Base-by-base conservation (phyloP, 2,329 filamentous ascomycete species). In the Pseudocercospora macadamiae region DNA sequence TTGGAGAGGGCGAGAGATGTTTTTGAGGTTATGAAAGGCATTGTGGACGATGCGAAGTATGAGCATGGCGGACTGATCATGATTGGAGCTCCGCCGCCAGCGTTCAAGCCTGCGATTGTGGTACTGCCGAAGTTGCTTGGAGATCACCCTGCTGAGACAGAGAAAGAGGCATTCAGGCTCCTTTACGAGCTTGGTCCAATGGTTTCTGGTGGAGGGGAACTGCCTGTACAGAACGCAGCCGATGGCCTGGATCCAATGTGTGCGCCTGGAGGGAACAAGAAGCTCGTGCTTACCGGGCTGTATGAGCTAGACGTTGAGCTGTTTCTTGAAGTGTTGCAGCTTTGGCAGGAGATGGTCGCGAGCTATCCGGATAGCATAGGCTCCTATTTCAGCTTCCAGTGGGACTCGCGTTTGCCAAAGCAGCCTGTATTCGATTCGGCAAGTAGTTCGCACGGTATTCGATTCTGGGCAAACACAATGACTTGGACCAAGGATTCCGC, bases 1-100 rank as follows among this genome's bases (percentile, higher is more conserved):
- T 59, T 69, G 0, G 59, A 64, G 14, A 67, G 66, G 52, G 66
- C 67, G 6, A 51, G 63, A 16, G 68, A 68, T 45, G 68, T 75
- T 2, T 62, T 64, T 10, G 44, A 55, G 7, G 69, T 61, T 1
- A 68, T 75, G 55, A 53, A 67, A 19, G 12, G 18, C 18, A 51
- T 59, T 51, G 48, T 47, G 2, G 59, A 66, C 2, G 61, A 64
- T 21, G 51, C 49, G 3, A 42, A 63, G 8, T 53, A 70, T 16
- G 51, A 64, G 7, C 68, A 67, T 14, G 64, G 64, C 1, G 64
- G 69, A 14, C 63, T 69, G 61, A 67, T 61, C n/a, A 64, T 65
- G 49, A 62, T 70, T 45, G 56, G 59, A n/a, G 62, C 68, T n/a
- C 64, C 67, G 39, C 68, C 69, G 9, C 70, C 64, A 16, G 52